Base-by-base conservation (phyloP, 2,329 filamentous ascomycete genomes). In the Aspergillus fumigatiaffinis region DNA sequence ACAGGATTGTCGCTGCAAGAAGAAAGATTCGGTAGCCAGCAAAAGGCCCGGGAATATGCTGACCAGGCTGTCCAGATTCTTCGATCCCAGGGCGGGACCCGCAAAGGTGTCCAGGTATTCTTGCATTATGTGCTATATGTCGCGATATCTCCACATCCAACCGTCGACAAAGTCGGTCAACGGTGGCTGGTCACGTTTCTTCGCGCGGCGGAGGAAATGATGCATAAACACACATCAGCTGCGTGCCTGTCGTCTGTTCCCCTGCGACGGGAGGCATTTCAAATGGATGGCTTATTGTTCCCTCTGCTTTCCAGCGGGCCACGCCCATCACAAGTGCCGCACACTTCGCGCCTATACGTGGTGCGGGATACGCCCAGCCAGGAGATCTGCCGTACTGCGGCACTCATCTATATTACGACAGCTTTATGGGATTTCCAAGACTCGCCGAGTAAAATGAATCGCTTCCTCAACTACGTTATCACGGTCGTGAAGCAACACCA, bases 301-400 rank as follows among this genome's bases (percentile, higher is more conserved):
- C 65, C 71, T 14, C 57, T 76, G 5, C 68, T 77, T n/a, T 76
- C 75, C n/a, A 73, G 69, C 55, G 75, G 75, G 7, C 75, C 75
- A 10, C 71, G 68, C 20, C 75, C 75, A 12, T 72, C 72, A 4
- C 68, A 68, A 48, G 69, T 77, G 5, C 73, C 74, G 14, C 59
- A 66, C 0, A 69, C 65, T 32, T 68, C 68, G 12, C 75, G 73
- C 38, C 66, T 66, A 52, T 77, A 73, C 56, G 73, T 77, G 21
- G 63, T 76, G 8, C 66, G 63, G 42, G 66, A 68, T 41, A 61
- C 60, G 6, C 64, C 69, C 10, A 72, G 70, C 12, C 71, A 71
- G 54, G 72, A 75, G 51, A 60, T 71, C 38, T 72, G 68, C 35
- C 74, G 74, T 26, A 72, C 72, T 3, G 72, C 71, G 1, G 66